Base-by-base conservation (phyloP, 768 basidiomycete genomes). In the Podaxis pistillaris region DNA sequence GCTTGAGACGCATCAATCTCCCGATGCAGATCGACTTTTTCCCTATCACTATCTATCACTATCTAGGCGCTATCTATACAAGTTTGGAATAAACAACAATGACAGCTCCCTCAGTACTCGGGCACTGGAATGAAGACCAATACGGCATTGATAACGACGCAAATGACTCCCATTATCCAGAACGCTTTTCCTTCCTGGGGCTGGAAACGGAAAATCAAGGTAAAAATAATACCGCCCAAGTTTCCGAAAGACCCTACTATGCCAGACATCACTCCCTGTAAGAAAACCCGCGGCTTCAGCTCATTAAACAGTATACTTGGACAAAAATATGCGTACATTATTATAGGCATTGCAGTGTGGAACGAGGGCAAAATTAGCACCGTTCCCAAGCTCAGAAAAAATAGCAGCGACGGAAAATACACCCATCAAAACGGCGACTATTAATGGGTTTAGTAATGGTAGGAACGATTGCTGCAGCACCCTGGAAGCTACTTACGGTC, bases 171-270 rank as follows among this genome's bases (percentile, higher is more conserved):
- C 52, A 74, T 74, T 41, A 83, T 78, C 79, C 81, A 80, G 61
- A 82, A 82, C 0, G 80, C 75, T 47, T 76, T 78, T 9, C 81
- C 81, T 8, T 68, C 55, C 4, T 76, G 71, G 19, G 70, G 63
- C 47, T 79, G 79, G 69, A 81, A 81, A 13, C 83, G 75, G 59
- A 81, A 83, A 19, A 85, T 68, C 0, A 85, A 64, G 1, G 82
- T 81, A 40, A 79, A 84, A 26, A 80, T 63, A 51, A 85, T 72
- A 3, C 84, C 84, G 3, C 84, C 77, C 22, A 76, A 64, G 60
- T 77, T 78, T 26, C 78, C 77, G 19, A 74, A 72, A 1, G 71
- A 70, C 11, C 78, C 78, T 1, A 78, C 76, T 26, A 79, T 67
- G 13, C 78, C 76, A 28, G 73, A 71, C 75, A 76, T 74, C 5